Percentiles rank a stretch among this genome's conserved stretches.
These are phyloP conservation scores for Fraxinus anomala DNA, from an alignment of 257 asterid species.

Conservation along the genomic window DNA sequence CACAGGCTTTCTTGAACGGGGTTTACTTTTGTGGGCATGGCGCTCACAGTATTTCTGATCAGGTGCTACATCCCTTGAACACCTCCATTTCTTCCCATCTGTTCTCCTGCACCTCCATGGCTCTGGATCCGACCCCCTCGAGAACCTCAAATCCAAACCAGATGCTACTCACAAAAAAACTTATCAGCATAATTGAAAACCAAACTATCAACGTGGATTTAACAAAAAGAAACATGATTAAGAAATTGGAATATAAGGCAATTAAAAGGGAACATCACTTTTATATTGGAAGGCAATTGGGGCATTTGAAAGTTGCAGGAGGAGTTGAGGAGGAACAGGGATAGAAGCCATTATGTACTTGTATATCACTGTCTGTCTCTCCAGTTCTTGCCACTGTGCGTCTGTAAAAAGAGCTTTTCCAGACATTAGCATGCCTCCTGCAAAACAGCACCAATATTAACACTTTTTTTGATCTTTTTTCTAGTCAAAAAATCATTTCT, in stretches of 20 bases:
- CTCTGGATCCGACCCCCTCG: not conserved
- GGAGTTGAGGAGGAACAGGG: constrained; percentile 66
- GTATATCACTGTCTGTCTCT: constrained; percentile 60
- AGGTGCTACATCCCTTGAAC: constrained; percentile 47
- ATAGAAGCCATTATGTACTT: constrained; percentile 55
- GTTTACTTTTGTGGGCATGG: constrained; percentile 46
- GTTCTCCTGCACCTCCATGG: constrained; percentile 21
- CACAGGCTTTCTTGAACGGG: constrained; percentile 72
- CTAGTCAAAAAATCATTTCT: too few relatives aligned
- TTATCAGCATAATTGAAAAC: not conserved
- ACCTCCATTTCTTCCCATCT: constrained; percentile 14
- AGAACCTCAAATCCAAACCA: constrained; percentile 37
- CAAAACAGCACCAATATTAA: constrained; percentile 12
- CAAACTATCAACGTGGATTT: not conserved
- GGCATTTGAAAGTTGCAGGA: constrained; percentile 5
- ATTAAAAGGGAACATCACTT: not conserved
- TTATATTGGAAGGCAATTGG: not conserved
- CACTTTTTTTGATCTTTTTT: not conserved
- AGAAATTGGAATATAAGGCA: not conserved
- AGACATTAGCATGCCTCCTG: constrained; percentile 26
- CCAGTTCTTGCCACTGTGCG: constrained; percentile 65
- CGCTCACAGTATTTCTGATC: constrained; percentile 61
- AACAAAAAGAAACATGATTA: not conserved
- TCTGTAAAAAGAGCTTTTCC: constrained; percentile 55
- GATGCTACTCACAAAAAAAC: constrained; percentile 17